Percentiles rank a stretch among this genome's conserved stretches.
phyloP scores from a whole-genome alignment of 2,329 filamentous ascomycete genomes.

The Orbilia brochopaga region DNA sequence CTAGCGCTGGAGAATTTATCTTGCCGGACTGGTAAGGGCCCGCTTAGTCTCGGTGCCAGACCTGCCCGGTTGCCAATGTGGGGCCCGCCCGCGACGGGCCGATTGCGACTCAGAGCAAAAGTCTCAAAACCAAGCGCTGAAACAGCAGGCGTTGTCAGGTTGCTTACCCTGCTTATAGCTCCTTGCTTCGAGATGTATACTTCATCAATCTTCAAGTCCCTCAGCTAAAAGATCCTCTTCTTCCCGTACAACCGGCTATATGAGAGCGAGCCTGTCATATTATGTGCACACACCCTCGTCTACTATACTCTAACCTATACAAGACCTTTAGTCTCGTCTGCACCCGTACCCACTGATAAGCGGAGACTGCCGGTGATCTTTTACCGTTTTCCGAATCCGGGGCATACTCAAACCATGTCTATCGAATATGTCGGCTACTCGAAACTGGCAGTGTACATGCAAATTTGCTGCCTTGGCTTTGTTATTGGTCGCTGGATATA shows the following conservation, averaged over 20 bases:
- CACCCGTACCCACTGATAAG: not conserved
- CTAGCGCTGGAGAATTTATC: too few species aligned
- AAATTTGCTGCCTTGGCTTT: not conserved
- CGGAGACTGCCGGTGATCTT: not conserved
- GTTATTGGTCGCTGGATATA: constrained; percentile 1
- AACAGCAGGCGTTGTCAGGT: not conserved
- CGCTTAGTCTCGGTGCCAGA: too few species aligned
- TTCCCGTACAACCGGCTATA: not conserved
- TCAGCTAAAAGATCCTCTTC: not conserved
- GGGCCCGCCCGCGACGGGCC: too few species aligned
- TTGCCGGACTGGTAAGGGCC: too few species aligned
- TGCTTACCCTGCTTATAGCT: not conserved
- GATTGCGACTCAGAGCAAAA: too few species aligned
- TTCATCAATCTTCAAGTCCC: not conserved
- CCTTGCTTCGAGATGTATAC: not conserved
- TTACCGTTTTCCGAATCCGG: not conserved
- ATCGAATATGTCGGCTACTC: not conserved
- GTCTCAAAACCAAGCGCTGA: not conserved
- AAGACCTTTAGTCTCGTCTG: not conserved
- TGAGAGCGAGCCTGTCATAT: not conserved
- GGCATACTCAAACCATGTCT: not conserved
- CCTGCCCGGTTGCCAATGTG: too few species aligned
- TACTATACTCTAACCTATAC: not conserved
- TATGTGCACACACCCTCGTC: not conserved
- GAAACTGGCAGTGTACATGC: not conserved